Percentiles rank a stretch among this genome's conserved stretches.
phyloP scores from a whole-genome alignment of 345 rosid species.

The Sisymbrium altissimum region DNA sequence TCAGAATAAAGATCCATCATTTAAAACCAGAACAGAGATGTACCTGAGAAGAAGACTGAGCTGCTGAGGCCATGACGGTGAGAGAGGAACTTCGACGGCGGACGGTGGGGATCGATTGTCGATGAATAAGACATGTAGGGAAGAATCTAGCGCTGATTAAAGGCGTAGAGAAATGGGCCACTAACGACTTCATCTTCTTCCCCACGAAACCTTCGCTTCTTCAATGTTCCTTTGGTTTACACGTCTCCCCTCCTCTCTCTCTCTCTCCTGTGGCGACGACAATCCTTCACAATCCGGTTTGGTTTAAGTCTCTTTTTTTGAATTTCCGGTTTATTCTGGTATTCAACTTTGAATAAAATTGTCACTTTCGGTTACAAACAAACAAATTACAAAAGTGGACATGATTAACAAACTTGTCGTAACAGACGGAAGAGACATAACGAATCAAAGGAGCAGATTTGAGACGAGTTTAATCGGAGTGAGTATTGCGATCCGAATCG shows the following conservation, averaged over 20 bases:
- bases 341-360: neutral
- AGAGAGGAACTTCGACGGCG: constrained; percentile 27
- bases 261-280: neutral
- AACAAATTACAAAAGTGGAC: neutral
- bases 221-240: neutral
- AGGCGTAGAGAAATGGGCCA: constrained; percentile 27
- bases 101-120: neutral
- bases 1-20: neutral
- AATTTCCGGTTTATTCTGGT: constrained; percentile 16
- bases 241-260: constrained; percentile 12
- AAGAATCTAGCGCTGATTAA: constrained; percentile 7
- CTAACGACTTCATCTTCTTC: constrained; percentile 38
- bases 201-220: constrained; percentile 29
- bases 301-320: neutral
- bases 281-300: constrained; percentile 13
- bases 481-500: constrained; percentile 35
- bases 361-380: constrained; percentile 18
- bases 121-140: constrained; percentile 2
- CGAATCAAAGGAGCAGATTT: no score
- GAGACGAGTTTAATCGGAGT: constrained; percentile 53
- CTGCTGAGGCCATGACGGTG: constrained; percentile 76
- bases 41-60: constrained; percentile 66
- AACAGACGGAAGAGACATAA: neutral
- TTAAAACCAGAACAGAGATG: neutral
- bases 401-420: neutral